phyloP scores from a whole-genome alignment of 2,329 filamentous ascomycete species.

The Pseudogymnoascus sp. region DNA sequence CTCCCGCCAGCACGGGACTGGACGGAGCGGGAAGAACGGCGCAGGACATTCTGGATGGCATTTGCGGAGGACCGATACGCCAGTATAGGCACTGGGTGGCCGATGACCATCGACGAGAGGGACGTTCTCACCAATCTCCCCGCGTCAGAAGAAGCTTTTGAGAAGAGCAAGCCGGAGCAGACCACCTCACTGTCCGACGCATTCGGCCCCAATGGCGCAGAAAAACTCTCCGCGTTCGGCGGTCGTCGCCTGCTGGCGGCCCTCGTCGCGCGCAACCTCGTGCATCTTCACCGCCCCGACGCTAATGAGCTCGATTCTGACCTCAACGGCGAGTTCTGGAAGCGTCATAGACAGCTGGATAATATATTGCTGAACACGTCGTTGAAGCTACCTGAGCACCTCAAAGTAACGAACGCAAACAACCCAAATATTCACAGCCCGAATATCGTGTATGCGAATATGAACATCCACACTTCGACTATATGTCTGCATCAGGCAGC shows the following conservation, averaged over 20 bases:
- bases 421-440: conserved; percentile 52
- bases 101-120: conserved; percentile 84
- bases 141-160: conserved; percentile 74
- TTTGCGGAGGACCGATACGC: conserved; percentile 89
- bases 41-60: conserved; percentile 90
- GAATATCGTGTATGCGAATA: conserved; percentile 89
- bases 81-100: conserved; percentile 95
- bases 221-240: conserved; percentile 69
- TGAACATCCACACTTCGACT: conserved; percentile 93
- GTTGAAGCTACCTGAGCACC: conserved; percentile 69
- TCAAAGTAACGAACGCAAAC: conserved; percentile 67
- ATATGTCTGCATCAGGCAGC: conserved; percentile 98
- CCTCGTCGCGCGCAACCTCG: conserved; percentile 83
- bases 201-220: conserved; percentile 64
- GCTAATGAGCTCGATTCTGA: conserved; percentile 76
- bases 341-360: conserved; percentile 80
- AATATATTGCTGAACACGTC: conserved; percentile 84
- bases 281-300: conserved; percentile 83
- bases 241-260: conserved; percentile 81
- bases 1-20: conserved; percentile 81
- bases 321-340: conserved; percentile 93
- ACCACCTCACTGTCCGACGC: conserved; percentile 65
- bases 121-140: conserved; percentile 87
- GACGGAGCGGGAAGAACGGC: conserved; percentile 86
- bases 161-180: conserved; percentile 68